A percentile compares a stretch with the other conserved stretches of the same genome.
phyloP scores from a whole-genome alignment of 2,329 filamentous ascomycete genomes.

The Ambrosiella cleistominuta region DNA sequence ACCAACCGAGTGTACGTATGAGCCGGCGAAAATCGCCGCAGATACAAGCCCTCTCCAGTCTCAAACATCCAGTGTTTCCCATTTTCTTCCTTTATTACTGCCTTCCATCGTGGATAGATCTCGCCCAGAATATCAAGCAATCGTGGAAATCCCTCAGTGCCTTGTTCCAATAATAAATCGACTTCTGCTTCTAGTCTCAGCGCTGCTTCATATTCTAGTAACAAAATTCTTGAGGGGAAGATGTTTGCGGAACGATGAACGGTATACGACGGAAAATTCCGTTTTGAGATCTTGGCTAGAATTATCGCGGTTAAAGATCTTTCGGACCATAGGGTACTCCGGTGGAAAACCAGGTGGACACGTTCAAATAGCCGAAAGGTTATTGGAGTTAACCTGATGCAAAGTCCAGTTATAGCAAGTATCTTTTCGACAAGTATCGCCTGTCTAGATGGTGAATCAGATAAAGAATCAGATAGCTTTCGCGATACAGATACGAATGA shows the following conservation, averaged over 20 bases:
- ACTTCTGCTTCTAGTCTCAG: slow-evolving; percentile 66
- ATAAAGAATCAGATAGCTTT: background rate
- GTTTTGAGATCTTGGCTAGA: slow-evolving; percentile 68
- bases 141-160: slow-evolving; percentile 48
- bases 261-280: slow-evolving; percentile 79
- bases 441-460: background rate
- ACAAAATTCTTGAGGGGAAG: slow-evolving; percentile 54
- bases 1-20: slow-evolving; percentile 89
- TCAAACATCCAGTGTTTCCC: slow-evolving; percentile 67
- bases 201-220: slow-evolving; percentile 81
- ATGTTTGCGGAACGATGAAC: slow-evolving; percentile 82
- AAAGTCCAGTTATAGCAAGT: slow-evolving; percentile 58
- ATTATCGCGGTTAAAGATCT: slow-evolving; percentile 93
- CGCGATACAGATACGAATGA: background rate
- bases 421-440: slow-evolving; percentile 49
- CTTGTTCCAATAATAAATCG: slow-evolving; percentile 67
- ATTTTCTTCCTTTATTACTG: slow-evolving; percentile 55
- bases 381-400: slow-evolving; percentile 58
- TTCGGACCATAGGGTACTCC: slow-evolving; percentile 92
- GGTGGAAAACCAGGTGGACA: slow-evolving; percentile 89
- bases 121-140: slow-evolving; percentile 56
- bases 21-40: slow-evolving; percentile 75
- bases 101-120: slow-evolving; percentile 67
- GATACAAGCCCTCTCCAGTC: slow-evolving; percentile 70
- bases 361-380: slow-evolving; percentile 75